These are phyloP conservation scores for Phytophthora megakarya DNA, from an alignment of 352 stramenopile species.

Conservation along the genomic window DNA sequence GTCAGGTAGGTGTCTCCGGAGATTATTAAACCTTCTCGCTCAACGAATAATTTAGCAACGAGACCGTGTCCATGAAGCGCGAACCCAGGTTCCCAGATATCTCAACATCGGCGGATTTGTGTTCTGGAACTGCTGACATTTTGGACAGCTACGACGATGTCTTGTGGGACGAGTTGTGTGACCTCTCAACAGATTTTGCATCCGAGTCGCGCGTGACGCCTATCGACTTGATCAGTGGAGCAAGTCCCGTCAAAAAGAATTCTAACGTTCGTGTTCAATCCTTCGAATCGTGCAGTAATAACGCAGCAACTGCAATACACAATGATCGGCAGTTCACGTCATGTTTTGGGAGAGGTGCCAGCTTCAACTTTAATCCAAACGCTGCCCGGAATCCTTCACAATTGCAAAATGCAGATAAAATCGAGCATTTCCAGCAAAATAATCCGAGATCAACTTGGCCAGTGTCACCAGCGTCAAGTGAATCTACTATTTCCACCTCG, in stretches of 20 bases:
- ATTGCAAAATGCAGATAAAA: neutral
- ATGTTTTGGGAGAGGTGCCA: neutral
- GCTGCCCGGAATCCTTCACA: slow-evolving; percentile 1
- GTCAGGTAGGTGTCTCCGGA: too few species aligned
- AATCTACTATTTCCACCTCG: neutral
- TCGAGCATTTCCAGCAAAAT: slow-evolving; percentile 1
- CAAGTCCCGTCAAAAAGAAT: slow-evolving; percentile 3
- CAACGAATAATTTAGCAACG: neutral
- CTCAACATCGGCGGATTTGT: slow-evolving; percentile 1
- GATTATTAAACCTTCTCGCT: neutral
- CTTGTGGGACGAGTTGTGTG: slow-evolving; percentile 20
- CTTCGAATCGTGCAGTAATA: neutral
- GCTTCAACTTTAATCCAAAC: neutral
- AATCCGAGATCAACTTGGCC: neutral
- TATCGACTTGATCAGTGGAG: slow-evolving; percentile 5
- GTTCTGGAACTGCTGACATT: neutral
- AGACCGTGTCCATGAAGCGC: slow-evolving; percentile 11
- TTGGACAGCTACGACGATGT: slow-evolving; percentile 20
- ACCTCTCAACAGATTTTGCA: slow-evolving; percentile 2
- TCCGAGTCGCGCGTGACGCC: slow-evolving; percentile 1
- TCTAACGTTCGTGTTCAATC: neutral
- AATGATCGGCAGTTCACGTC: neutral
- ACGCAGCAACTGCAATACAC: neutral
- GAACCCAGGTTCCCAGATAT: neutral
- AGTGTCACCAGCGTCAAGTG: neutral